A percentile compares a stretch with the other conserved stretches of the same genome.
phyloP scores from a whole-genome alignment of 2,329 filamentous ascomycete species.

The Sarocladiaceae sp. region DNA sequence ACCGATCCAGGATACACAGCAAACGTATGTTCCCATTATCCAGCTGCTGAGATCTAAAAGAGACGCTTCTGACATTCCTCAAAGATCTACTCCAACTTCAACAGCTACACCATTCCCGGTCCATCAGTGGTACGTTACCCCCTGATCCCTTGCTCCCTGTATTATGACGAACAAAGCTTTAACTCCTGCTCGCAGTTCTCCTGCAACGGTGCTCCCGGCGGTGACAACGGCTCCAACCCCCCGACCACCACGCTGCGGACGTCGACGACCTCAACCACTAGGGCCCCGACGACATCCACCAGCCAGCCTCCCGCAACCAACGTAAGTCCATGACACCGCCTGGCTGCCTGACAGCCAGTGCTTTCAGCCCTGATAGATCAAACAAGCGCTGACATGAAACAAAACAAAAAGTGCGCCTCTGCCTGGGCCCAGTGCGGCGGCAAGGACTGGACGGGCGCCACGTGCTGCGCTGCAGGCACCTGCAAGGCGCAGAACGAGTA shows the following conservation, averaged over 20 bases:
- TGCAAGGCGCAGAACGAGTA: conserved; percentile 28
- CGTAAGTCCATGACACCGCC: not conserved
- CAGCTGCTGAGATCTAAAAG: not conserved
- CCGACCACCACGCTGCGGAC: not conserved
- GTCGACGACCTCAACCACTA: not conserved
- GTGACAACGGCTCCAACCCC: not conserved
- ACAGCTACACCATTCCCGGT: conserved; percentile 8
- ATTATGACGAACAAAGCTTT: not conserved
- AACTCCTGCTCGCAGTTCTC: conserved; percentile 1
- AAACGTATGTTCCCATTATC: conserved; percentile 27
- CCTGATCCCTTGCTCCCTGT: not conserved
- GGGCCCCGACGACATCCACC: not conserved
- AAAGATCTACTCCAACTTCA: conserved; percentile 9
- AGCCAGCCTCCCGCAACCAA: not conserved
- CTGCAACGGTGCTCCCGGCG: not conserved
- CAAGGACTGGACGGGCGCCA: conserved; percentile 30
- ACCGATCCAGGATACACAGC: conserved; percentile 37
- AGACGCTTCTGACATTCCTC: not conserved
- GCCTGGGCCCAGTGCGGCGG: conserved; percentile 31
- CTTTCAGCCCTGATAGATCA: not conserved
- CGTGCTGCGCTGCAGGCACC: conserved; percentile 31
- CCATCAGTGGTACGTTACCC: conserved; percentile 6
- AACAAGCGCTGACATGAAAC: not conserved
- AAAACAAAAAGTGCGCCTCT: conserved; percentile 2
- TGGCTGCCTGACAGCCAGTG: not conserved